Evolutionary conservation across 129 eudicot species (phyloP).

Genomic region (Scalesia atractyloides): DNA sequence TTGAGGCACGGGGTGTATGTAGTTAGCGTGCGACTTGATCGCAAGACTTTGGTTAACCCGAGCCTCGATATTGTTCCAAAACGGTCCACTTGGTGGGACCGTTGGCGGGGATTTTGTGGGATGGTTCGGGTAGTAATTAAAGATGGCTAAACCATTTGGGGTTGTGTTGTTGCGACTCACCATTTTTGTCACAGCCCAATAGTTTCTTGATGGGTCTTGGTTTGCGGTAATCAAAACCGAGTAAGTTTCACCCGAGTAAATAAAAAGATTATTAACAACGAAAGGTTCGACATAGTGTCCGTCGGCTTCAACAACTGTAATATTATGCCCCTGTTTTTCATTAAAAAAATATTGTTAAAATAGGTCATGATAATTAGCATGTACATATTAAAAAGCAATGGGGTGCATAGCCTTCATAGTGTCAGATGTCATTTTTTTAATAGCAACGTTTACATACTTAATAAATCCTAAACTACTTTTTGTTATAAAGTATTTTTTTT

Average conservation of each 20-base stretch:
- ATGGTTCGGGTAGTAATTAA: slow-evolving; percentile 86
- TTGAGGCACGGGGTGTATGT: slow-evolving; percentile 54
- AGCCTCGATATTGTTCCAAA: slow-evolving; percentile 48
- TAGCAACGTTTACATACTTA: no score
- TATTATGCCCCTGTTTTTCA: slow-evolving; percentile 67
- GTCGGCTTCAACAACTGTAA: slow-evolving; percentile 93
- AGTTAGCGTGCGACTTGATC: slow-evolving; percentile 52
- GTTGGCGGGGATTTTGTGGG: slow-evolving; percentile 64
- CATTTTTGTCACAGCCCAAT: slow-evolving; percentile 62
- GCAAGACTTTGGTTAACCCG: slow-evolving; percentile 59
- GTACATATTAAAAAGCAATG: no score
- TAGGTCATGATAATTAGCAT: not conserved
- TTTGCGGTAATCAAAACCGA: slow-evolving; percentile 75
- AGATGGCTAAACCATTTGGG: slow-evolving; percentile 65
- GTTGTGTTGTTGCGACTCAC: slow-evolving; percentile 60
- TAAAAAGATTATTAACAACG: slow-evolving; percentile 67
- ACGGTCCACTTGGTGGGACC: slow-evolving; percentile 64
- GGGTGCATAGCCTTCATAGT: no score
- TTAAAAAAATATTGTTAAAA: not conserved
- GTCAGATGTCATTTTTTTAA: no score
- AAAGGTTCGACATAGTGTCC: slow-evolving; percentile 86
- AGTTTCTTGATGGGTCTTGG: slow-evolving; percentile 78
- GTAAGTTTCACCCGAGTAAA: slow-evolving; percentile 92
- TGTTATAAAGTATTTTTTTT: no score
- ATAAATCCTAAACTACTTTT: no score